Evolutionary conservation across 805 yeast species (phyloP).

Genomic region (Wickerhamomyces bisporus): DNA sequence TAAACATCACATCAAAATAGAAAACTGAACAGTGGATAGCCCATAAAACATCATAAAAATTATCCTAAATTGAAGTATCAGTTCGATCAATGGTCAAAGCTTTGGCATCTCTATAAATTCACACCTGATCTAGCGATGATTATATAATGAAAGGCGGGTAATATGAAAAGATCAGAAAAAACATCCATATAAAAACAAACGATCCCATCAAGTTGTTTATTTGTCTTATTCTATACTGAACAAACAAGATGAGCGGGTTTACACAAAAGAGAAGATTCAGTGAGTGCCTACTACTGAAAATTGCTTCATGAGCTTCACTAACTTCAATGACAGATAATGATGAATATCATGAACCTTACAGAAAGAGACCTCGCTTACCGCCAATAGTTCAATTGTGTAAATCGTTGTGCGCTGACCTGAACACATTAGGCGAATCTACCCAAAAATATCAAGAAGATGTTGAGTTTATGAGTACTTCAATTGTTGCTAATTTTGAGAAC

Average conservation of each 20-base stretch:
- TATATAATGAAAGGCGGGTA: no score
- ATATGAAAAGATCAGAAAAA: no score
- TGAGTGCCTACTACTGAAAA: slow-evolving; percentile 10
- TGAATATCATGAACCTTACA: slow-evolving; percentile 19
- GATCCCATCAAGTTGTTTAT: no score
- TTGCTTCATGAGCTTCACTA: not conserved
- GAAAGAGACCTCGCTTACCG: slow-evolving; percentile 30
- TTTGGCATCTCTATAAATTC: no score
- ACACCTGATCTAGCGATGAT: no score
- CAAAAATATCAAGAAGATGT: slow-evolving; percentile 51
- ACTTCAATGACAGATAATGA: slow-evolving; percentile 16
- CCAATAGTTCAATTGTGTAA: slow-evolving; percentile 42
- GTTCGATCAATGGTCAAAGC: no score
- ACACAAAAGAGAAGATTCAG: slow-evolving; percentile 24
- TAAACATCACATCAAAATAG: no score
- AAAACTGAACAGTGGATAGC: no score
- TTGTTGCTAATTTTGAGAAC: slow-evolving; percentile 58
- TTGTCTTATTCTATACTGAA: no score
- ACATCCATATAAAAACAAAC: no score
- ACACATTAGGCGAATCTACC: slow-evolving; percentile 54
- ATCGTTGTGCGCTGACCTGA: slow-evolving; percentile 44
- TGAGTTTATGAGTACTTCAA: slow-evolving; percentile 62
- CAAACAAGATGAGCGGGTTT: slow-evolving; percentile 12
- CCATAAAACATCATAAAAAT: no score
- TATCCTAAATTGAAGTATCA: no score